These are phyloP conservation scores for Boechera stricta DNA, from an alignment of 345 rosid genomes.

Conservation along the genomic window DNA sequence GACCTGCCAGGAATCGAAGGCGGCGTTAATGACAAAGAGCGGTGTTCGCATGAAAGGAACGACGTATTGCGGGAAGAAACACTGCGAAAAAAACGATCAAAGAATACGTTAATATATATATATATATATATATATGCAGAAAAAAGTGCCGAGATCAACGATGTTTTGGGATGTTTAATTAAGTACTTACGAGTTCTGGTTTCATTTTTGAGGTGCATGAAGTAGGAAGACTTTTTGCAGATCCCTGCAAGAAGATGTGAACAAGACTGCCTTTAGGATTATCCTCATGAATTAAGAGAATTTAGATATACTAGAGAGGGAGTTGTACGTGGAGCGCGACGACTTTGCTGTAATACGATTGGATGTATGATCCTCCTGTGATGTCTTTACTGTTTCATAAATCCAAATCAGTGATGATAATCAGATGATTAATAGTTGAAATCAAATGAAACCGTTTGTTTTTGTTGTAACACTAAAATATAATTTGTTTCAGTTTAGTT, in stretches of 20 bases:
- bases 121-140: neutral
- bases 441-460: neutral
- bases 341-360: slow-evolving; percentile 66
- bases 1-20: slow-evolving; percentile 97
- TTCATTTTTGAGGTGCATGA: slow-evolving; percentile 76
- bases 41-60: slow-evolving; percentile 69
- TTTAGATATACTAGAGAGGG: neutral
- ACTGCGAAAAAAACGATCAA: slow-evolving; percentile 48
- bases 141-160: neutral
- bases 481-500: neutral
- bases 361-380: slow-evolving; percentile 67
- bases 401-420: slow-evolving; percentile 9
- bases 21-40: slow-evolving; percentile 80
- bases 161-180: neutral
- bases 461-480: neutral
- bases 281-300: neutral
- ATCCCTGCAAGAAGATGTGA: slow-evolving; percentile 55
- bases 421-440: neutral
- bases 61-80: slow-evolving; percentile 93
- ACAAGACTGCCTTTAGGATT: neutral
- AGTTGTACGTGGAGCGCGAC: slow-evolving; percentile 71
- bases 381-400: slow-evolving; percentile 67
- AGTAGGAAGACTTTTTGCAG: slow-evolving; percentile 73
- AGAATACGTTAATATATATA: neutral
- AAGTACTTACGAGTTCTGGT: slow-evolving; percentile 64